Conservation (phyloP, 805 yeast genomes). For the Cyberlindnera samutprakarnensis region DNA sequence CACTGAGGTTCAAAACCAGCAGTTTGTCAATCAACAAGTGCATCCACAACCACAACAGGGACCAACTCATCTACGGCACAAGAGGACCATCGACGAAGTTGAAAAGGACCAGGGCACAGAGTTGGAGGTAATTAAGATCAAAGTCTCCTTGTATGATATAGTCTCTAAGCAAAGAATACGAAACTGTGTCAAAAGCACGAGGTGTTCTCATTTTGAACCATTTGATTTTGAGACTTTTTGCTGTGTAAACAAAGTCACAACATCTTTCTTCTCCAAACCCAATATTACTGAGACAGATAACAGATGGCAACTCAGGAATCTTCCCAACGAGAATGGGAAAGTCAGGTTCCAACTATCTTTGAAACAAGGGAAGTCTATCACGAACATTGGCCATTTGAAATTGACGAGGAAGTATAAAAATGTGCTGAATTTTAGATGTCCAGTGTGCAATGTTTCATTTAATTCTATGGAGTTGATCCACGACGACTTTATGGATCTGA, state of each 20-base stretch:
- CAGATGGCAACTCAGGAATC: too few species aligned
- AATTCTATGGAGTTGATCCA: constrained; percentile 9
- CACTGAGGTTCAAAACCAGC: too few species aligned
- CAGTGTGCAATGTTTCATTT: constrained; percentile 13
- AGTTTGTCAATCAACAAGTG: too few species aligned
- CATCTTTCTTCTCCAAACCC: constrained; percentile 2
- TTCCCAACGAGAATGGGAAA: neutral
- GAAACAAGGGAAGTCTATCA: neutral
- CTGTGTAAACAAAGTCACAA: constrained; percentile 3
- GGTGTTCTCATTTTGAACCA: constrained; percentile 11
- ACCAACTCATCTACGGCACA: too few species aligned
- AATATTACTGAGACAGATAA: too few species aligned
- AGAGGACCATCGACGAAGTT: too few species aligned
- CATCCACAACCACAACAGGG: too few species aligned
- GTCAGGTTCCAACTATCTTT: constrained; percentile 5
- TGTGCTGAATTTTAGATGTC: constrained; percentile 6
- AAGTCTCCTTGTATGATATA: constrained; percentile 10
- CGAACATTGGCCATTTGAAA: constrained; percentile 3
- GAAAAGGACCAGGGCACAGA: too few species aligned
- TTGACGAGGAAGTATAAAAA: constrained; percentile 8
- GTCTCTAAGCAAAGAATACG: constrained; percentile 11
- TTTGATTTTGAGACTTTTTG: constrained; percentile 13
- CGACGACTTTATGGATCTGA: constrained; percentile 15
- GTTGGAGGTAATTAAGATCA: constrained; percentile 9
- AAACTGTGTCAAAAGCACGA: constrained; percentile 9